Evolutionary conservation across 202 grass and related monocot species (phyloP), one percentile per base, ranked within the genome.

Genomic region (Saccharum hybrid): DNA sequence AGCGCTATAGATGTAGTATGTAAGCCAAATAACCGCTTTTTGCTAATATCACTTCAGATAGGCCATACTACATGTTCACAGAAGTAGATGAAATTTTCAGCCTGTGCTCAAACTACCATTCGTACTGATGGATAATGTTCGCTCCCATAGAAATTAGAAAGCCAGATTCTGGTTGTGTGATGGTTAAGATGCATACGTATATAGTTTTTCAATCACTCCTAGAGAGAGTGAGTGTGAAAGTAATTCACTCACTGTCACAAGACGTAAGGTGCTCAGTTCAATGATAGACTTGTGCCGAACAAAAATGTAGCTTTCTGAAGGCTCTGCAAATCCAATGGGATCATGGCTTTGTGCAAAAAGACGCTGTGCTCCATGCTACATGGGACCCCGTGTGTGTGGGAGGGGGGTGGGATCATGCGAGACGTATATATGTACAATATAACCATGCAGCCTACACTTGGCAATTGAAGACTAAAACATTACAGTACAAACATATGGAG

Each of bases 261-360:
- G 84, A 90, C 84, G 87, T 88, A 89, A 79, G 75, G 81, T 75
- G 87, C 60, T 70, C 78, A 79, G 87, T 83, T 90, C 82, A 84
- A 88, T 94, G 90, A 92, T 86, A 82, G 90, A 81, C 63, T 59
- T 83, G 65, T 77, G 7, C 39, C 70, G 63, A 92, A 94, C 90
- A 94, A 94, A 94, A 79, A 21, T 71, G 88, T 92, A 80, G 70
- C 90, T 92, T 83, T 94, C 92, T 90, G 81, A 92, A 94, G 65
- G 89, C 87, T 90, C 87, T 81, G 84, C 79, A 88, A 86, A 94
- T 92, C 92, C 88, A 89, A 90, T 30, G 30, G 85, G 87, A 83
- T 90, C 82, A 81, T 94, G 92, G 86, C 85, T 78, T 74, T 83
- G 79, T 88, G 85, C 87, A 88, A 92, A 85, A 90, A 46, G 87